Percentiles rank a stretch among this genome's conserved stretches.
phyloP scores from a whole-genome alignment of 148 eudicot species.

The Pharnaceum exiguum region DNA sequence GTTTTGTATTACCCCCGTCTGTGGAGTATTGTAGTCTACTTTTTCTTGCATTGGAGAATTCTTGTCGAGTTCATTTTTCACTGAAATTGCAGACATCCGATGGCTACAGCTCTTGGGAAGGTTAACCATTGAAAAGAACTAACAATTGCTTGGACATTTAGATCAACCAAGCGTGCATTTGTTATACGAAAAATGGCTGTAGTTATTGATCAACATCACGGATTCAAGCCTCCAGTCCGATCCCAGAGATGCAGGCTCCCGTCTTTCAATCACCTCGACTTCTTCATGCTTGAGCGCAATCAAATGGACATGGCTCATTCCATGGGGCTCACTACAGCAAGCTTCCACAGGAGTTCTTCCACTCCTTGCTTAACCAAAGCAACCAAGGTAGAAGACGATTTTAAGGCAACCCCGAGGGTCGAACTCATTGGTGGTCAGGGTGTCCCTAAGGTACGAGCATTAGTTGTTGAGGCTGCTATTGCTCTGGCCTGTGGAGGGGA shows the following conservation, averaged over 20 bases:
- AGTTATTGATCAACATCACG: conserved; percentile 57
- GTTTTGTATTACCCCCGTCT: not conserved
- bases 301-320: conserved; percentile 43
- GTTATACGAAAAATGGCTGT: conserved; percentile 59
- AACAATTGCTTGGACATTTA: conserved; percentile 32
- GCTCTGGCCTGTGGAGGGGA: conserved; percentile 65
- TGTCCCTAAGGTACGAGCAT: conserved; percentile 53
- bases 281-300: conserved; percentile 45
- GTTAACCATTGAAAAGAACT: conserved; percentile 29
- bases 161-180: conserved; percentile 29
- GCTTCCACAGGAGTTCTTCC: conserved; percentile 72
- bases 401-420: conserved; percentile 45
- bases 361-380: conserved; percentile 79
- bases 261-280: conserved; percentile 68
- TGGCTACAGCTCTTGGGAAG: conserved; percentile 39
- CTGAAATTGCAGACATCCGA: conserved; percentile 29
- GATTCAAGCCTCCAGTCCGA: conserved; percentile 52
- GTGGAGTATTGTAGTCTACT: not conserved
- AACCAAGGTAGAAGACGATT: conserved; percentile 33
- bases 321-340: conserved; percentile 26
- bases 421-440: conserved; percentile 64
- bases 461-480: conserved; percentile 78
- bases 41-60: too few relatives aligned
- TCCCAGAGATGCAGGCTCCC: conserved; percentile 75
- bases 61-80: too few relatives aligned